A percentile compares a stretch with the other conserved stretches of the same genome.
Conservation (phyloP, 192 early-diverging fungal genomes). For the Linnemannia zychae region DNA sequence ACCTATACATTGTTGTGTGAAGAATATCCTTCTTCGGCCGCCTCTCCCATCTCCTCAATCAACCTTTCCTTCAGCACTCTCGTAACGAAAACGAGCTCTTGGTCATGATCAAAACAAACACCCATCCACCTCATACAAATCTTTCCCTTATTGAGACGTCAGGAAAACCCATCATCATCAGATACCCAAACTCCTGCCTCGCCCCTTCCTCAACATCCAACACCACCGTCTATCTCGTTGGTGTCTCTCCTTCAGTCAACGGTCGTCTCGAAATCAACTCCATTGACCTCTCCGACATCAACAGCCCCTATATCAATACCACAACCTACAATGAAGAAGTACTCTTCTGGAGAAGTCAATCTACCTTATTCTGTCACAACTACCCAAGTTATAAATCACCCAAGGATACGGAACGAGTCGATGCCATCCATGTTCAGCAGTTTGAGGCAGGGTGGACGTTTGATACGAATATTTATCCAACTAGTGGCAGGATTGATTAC, state of each 20-base stretch:
- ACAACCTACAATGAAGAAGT: slow-evolving; percentile 17
- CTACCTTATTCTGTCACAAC: not conserved
- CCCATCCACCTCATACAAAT: too few species aligned
- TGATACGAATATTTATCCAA: not conserved
- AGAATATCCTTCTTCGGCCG: too few species aligned
- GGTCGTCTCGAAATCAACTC: slow-evolving; percentile 30
- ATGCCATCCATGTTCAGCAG: not conserved
- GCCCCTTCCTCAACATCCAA: not conserved
- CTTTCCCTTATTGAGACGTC: not conserved
- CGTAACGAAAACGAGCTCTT: too few species aligned
- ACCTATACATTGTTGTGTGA: too few species aligned
- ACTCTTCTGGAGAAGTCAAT: not conserved
- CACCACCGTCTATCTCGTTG: slow-evolving; percentile 20
- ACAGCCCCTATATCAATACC: slow-evolving; percentile 20
- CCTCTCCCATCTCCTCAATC: too few species aligned
- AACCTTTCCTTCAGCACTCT: too few species aligned
- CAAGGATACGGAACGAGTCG: not conserved
- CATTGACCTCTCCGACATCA: slow-evolving; percentile 38
- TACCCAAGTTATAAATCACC: not conserved
- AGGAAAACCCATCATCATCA: not conserved
- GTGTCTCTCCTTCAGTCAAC: slow-evolving; percentile 15
- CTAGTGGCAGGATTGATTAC: not conserved
- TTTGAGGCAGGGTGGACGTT: not conserved
- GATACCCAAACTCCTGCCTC: not conserved
- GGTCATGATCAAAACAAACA: too few species aligned